phyloP scores from a whole-genome alignment of 495 filamentous ascomycete genomes.

The Penicillium lividum region DNA sequence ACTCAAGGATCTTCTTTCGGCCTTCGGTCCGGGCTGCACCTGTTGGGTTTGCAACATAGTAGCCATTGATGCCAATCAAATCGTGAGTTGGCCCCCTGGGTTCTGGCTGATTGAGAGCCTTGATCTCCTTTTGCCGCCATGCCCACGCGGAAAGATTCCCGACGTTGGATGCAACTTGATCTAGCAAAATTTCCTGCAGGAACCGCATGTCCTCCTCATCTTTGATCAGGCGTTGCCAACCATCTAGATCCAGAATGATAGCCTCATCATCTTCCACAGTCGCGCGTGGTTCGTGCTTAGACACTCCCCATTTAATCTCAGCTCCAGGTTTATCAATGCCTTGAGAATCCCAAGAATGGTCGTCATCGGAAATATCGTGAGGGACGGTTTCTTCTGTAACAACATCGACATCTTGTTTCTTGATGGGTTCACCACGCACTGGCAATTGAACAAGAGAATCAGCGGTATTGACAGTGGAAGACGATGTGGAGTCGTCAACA shows the following conservation, averaged over 20 bases:
- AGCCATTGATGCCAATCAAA: slow-evolving; percentile 72
- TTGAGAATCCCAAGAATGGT: slow-evolving; percentile 22
- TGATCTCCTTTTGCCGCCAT: slow-evolving; percentile 88
- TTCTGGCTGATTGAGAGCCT: slow-evolving; percentile 68
- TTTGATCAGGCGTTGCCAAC: slow-evolving; percentile 74
- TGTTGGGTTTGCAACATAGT: slow-evolving; percentile 82
- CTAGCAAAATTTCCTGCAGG: slow-evolving; percentile 51
- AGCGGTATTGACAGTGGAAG: slow-evolving; percentile 2
- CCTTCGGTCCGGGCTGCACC: slow-evolving; percentile 91
- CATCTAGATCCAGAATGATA: slow-evolving; percentile 71
- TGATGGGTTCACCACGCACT: slow-evolving; percentile 1
- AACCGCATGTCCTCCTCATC: slow-evolving; percentile 76
- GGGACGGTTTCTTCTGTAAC: neutral
- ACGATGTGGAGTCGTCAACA: neutral
- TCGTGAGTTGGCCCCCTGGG: slow-evolving; percentile 53
- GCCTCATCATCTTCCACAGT: slow-evolving; percentile 68
- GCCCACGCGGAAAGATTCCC: slow-evolving; percentile 76
- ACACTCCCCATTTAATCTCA: slow-evolving; percentile 61
- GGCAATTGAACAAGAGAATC: slow-evolving; percentile 10
- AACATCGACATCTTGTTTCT: slow-evolving; percentile 1
- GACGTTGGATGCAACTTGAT: slow-evolving; percentile 52
- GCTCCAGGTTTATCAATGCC: slow-evolving; percentile 32
- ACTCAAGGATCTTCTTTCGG: slow-evolving; percentile 88
- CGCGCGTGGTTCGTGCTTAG: slow-evolving; percentile 58
- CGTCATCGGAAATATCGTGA: slow-evolving; percentile 33